A percentile compares a stretch with the other conserved stretches of the same genome.
Evolutionary conservation across 345 rosid species (phyloP).

Genomic region (Rhodomyrtus tomentosa): DNA sequence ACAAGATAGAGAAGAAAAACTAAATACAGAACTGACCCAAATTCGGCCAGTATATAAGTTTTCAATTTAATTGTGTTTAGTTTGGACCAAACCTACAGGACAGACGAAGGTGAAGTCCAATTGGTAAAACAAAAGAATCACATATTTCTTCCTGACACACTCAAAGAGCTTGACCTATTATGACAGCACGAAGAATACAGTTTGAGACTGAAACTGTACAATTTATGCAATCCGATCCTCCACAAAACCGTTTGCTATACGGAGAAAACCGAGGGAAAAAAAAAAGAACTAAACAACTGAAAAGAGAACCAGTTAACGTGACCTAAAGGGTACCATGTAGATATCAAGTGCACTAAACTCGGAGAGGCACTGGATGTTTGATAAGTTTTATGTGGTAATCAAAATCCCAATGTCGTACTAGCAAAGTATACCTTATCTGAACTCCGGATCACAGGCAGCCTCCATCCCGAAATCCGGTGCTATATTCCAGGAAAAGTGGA

Average conservation of each 20-base stretch:
- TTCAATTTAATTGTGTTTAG: not conserved
- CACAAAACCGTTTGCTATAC: too few species aligned
- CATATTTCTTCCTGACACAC: slow-evolving; percentile 65
- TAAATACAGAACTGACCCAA: not conserved
- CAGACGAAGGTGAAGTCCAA: slow-evolving; percentile 93
- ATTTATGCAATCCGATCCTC: too few species aligned
- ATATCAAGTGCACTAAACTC: too few species aligned
- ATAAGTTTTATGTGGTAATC: too few species aligned
- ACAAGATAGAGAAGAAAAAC: not conserved
- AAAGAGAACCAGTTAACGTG: too few species aligned
- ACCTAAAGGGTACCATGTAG: too few species aligned
- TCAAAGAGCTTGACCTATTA: slow-evolving; percentile 88
- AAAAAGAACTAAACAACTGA: too few species aligned
- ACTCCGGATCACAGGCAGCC: slow-evolving; percentile 91
- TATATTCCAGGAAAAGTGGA: slow-evolving; percentile 67
- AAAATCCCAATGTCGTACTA: too few species aligned
- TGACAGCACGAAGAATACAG: not conserved
- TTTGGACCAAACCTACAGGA: slow-evolving; percentile 58
- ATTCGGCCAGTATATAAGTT: not conserved
- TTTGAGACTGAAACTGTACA: not conserved
- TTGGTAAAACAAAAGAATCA: slow-evolving; percentile 87
- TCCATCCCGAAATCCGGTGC: slow-evolving; percentile 92
- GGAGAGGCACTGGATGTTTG: too few species aligned
- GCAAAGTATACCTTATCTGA: slow-evolving; percentile 42
- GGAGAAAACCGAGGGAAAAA: too few species aligned